Base-by-base conservation (phyloP, 116 monocot species). In the Dioscorea cayenensis region DNA sequence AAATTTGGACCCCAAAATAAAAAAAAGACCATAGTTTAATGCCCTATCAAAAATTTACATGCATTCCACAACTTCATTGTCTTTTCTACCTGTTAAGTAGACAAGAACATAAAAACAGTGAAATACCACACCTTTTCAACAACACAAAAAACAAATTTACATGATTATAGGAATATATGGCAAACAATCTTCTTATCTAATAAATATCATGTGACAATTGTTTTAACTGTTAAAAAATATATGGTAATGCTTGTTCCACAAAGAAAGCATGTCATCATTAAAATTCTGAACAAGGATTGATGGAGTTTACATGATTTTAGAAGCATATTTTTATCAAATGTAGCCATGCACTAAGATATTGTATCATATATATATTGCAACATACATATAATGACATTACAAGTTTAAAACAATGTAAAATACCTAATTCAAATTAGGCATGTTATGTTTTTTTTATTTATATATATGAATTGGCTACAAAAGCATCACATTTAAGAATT, bases 11-110 rank as follows among this genome's bases (percentile, higher is more conserved):
- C 25, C 25, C 0, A 25, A 25, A 25, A 25, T n/a, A 25, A 25
- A 25, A 25, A 25, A 25, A 25, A 25, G 1, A 25, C 25, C 25
- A 25, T 25, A 25, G 25, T 25, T 25, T 25, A 25, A 25, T 25
- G 25, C 1, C 25, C 25, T 25, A 25, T 25, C 25, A 25, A 25
- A 25, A 25, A 25, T 25, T 25, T 25, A 25, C 25, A 0, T 14
- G 76, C 85, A 70, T 96, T 96, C 92, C 96, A 96, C 14, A 96
- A 37, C 38, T 84, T 78, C 96, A 96, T 90, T 32, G 88, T 28
- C 65, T 49, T 90, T 70, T 92, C 96, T 5, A 96, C 77, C 95
- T 95, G 72, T 36, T 68, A 36, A 28, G 51, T 3, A 71, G 12
- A 59, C 12, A 51, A 4, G 21, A 78, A 67, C 49, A 51, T 72